Conservation (phyloP, 768 basidiomycete genomes). For the Auricularia heimuer region DNA sequence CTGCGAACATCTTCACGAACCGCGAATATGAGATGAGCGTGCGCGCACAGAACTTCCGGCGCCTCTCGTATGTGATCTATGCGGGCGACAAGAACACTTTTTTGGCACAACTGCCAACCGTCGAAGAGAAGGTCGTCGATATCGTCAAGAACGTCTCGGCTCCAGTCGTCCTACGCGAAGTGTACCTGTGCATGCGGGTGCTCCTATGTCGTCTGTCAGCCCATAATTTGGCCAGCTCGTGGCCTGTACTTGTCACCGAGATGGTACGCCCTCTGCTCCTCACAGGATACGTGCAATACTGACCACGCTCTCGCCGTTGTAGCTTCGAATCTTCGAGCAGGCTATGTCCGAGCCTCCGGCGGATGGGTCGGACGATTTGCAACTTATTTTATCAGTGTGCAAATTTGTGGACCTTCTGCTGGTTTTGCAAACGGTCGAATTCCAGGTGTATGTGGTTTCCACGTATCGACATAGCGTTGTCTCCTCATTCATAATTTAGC, state of each 20-base stretch:
- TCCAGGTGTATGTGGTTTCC: constrained; percentile 65
- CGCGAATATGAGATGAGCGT: constrained; percentile 87
- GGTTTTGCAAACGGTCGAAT: constrained; percentile 90
- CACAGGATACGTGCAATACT: neutral
- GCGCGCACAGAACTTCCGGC: constrained; percentile 75
- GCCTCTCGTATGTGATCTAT: constrained; percentile 80
- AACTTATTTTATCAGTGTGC: constrained; percentile 76
- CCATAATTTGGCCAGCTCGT: constrained; percentile 89
- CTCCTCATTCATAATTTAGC: constrained; percentile 24
- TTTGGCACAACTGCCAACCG: constrained; percentile 76
- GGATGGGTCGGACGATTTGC: constrained; percentile 79
- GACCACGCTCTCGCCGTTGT: neutral
- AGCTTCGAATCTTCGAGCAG: constrained; percentile 90
- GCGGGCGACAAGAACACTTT: constrained; percentile 87
- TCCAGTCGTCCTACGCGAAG: constrained; percentile 81
- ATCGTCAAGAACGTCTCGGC: constrained; percentile 71
- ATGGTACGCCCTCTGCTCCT: constrained; percentile 38
- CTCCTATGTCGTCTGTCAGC: constrained; percentile 82
- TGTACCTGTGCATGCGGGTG: constrained; percentile 84
- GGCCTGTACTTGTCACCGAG: constrained; percentile 93
- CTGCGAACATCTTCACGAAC: constrained; percentile 94
- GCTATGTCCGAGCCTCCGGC: constrained; percentile 55
- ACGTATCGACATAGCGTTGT: constrained; percentile 7
- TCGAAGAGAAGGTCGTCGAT: constrained; percentile 97
- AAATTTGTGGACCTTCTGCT: constrained; percentile 93